Conservation (phyloP, 768 basidiomycete genomes). For the Leccinum longicurvipes region DNA sequence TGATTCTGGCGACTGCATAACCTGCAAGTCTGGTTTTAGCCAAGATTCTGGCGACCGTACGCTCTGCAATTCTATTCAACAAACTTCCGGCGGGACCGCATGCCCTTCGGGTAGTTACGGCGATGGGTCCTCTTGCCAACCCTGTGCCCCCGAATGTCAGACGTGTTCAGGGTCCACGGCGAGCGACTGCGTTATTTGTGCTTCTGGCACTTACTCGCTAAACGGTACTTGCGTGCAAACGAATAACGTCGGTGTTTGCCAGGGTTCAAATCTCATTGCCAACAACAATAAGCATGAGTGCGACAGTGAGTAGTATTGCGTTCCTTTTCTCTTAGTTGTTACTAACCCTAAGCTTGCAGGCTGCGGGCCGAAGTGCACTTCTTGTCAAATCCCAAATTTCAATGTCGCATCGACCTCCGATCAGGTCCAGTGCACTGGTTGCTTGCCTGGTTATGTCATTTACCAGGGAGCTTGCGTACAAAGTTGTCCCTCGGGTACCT, state of each 20-base stretch:
- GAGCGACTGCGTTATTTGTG: slow-evolving; percentile 70
- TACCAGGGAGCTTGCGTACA: slow-evolving; percentile 66
- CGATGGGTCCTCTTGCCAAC: slow-evolving; percentile 48
- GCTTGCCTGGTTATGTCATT: slow-evolving; percentile 73
- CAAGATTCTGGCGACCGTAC: slow-evolving; percentile 64
- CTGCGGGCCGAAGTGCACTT: slow-evolving; percentile 80
- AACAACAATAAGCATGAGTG: slow-evolving; percentile 83
- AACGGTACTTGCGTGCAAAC: slow-evolving; percentile 70
- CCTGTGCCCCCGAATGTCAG: slow-evolving; percentile 63
- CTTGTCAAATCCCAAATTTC: slow-evolving; percentile 74
- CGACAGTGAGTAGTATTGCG: slow-evolving; percentile 51
- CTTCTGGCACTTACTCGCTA: slow-evolving; percentile 54
- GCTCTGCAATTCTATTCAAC: slow-evolving; percentile 54
- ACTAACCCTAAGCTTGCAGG: slow-evolving; percentile 38
- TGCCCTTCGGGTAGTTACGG: slow-evolving; percentile 71
- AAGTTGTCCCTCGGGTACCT: slow-evolving; percentile 70
- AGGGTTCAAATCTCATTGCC: slow-evolving; percentile 64
- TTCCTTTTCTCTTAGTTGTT: background rate
- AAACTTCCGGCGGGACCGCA: slow-evolving; percentile 46
- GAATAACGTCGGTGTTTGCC: slow-evolving; percentile 68
- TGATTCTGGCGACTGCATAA: slow-evolving; percentile 63
- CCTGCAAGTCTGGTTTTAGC: slow-evolving; percentile 70
- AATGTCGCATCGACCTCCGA: slow-evolving; percentile 60
- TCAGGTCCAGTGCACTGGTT: slow-evolving; percentile 71
- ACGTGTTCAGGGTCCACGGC: slow-evolving; percentile 70